phyloP scores from a whole-genome alignment of 23 red algal species.

The Cyanidioschyzon merolae region DNA sequence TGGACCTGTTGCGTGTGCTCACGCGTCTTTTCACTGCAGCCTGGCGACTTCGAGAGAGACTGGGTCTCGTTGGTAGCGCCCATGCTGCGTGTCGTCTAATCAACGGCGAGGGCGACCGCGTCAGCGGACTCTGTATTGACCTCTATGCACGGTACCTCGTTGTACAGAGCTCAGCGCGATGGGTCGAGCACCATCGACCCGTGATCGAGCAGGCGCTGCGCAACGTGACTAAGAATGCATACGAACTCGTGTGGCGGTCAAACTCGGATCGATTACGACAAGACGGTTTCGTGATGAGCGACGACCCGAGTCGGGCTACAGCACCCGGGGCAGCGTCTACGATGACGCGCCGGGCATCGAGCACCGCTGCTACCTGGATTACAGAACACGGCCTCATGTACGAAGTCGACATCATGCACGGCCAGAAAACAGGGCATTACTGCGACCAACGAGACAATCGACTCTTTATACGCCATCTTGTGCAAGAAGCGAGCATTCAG shows the following conservation, averaged over 20 bases:
- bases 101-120: slow-evolving; percentile 54
- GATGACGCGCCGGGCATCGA: not conserved
- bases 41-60: not conserved
- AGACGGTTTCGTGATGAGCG: slow-evolving; percentile 15
- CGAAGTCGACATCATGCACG: slow-evolving; percentile 1
- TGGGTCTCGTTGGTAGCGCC: slow-evolving; percentile 17
- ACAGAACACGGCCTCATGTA: slow-evolving; percentile 22
- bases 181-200: slow-evolving; percentile 27
- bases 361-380: not conserved
- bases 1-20: slow-evolving; percentile 1
- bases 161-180: slow-evolving; percentile 19
- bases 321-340: not conserved
- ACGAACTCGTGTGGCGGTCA: slow-evolving; percentile 17
- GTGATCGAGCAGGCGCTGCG: slow-evolving; percentile 14
- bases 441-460: slow-evolving; percentile 47
- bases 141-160: slow-evolving; percentile 16
- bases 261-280: slow-evolving; percentile 32
- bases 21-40: slow-evolving; percentile 13
- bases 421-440: slow-evolving; percentile 57
- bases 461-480: slow-evolving; percentile 4
- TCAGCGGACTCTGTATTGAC: slow-evolving; percentile 34
- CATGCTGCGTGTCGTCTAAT: slow-evolving; percentile 29
- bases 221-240: not conserved
- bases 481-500: not conserved
- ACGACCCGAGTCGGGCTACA: not conserved